Base-by-base conservation (phyloP, 1,139 yeast genomes). In the Taphrina betulina region DNA sequence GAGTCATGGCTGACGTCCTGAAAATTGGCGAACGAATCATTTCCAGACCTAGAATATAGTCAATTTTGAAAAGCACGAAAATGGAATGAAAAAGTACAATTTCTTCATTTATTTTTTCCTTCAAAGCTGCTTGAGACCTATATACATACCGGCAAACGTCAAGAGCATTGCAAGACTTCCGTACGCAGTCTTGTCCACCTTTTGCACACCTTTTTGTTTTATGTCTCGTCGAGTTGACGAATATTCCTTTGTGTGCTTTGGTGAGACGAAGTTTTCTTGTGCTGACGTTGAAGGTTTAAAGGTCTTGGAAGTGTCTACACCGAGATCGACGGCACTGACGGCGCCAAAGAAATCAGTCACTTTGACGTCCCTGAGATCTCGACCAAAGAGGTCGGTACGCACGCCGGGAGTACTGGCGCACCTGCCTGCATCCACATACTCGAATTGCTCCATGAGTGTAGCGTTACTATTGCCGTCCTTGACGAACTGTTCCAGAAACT, bases 271-370 rank as follows among this genome's bases (percentile, higher is more conserved):
- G 12, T 26, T 26, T 7, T 7, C 31, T 7, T 7, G 7, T 26
- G 31, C 31, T n/a, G n/a, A n/a, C n/a, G n/a, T n/a, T n/a, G 10
- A 8, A 34, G 7, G 37, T 7, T 37, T 14, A 22, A 41, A 41
- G 8, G 35, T 20, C 35, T 10, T 19, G 17, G 37, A 3, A 19
- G 17, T 4, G 31, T 33, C 40, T 3, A 22, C 28, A 63, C 84
- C 94, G 33, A 86, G 78, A 3, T 85, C 78, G 1, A 87, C 87
- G 58, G 84, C 81, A 68, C 90, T 97, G 22, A 90, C 87, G 65
- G 89, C 90, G 1, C 97, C 98, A 64, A 94, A 90, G 70, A 92
- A 92, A 67, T 94, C 98, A 0, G 98, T 90, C 60, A 92, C 78
- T 58, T 81, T 73, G 2, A 89, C 95, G 37, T 85, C 80, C 7